Evolutionary conservation across 176 grass and related monocot genomes (phyloP), one percentile per base, ranked within the genome.

Genomic region (Microstegium vimineum): DNA sequence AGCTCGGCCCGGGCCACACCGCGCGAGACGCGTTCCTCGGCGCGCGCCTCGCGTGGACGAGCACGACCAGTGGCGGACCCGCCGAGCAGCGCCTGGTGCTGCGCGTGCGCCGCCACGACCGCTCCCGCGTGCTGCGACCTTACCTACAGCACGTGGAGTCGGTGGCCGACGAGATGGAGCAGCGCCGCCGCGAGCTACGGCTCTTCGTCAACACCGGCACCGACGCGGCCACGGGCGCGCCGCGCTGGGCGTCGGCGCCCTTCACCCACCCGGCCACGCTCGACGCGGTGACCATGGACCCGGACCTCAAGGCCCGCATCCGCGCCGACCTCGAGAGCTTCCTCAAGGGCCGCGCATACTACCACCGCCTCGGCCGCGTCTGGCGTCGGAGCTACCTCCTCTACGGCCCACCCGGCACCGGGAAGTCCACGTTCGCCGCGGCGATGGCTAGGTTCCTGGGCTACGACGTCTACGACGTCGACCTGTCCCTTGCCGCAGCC

Each of bases 361-460:
- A 98, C 86, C 88, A 87, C 72, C 89, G 87, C 5, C 83, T 98
- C 46, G 88, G 92, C n/a, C 88, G 95, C 64, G 88, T 92, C 11
- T 98, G 95, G 95, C 92, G 92, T 4, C 90, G 95, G 52, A 94
- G 90, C 76, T 98, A 94, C 71, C 91, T 98, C 28, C 86, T 98
- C 8, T 78, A 98, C 62, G 95, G 95, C n/a, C 78, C 90, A 0
- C 33, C 90, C 5, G 95, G 95, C 62, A 98, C 95, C 71, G 95
- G 95, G 41, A 98, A 98, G 73, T 93, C 95, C 3, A 89, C 92
- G 16, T 98, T 98, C 85, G 92, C 90, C 13, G 95, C 95, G 1
- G 95, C 95, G 70, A 98, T 98, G 88, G 95, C 95, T 6, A 69
- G 90, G 1, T 98, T 98, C 83, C 57, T 98, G 20, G 73, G 86